phyloP scores from a whole-genome alignment of 495 filamentous ascomycete species.

The Staphylotrichum longicolle region DNA sequence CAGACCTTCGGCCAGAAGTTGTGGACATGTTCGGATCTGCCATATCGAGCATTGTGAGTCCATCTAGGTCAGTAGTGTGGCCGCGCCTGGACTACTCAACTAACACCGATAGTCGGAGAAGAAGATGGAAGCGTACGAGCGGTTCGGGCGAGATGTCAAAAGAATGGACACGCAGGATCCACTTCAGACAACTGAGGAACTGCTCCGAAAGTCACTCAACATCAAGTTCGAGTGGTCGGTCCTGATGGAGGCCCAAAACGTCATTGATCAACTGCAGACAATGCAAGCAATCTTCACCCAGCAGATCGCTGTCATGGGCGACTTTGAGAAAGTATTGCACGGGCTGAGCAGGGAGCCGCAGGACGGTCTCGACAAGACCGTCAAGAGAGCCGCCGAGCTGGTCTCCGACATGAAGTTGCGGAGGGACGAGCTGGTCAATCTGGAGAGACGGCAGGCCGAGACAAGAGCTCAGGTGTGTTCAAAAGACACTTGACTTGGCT shows the following conservation, averaged over 20 bases:
- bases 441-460: slow-evolving; percentile 27
- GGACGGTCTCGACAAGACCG: slow-evolving; percentile 11
- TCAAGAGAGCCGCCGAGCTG: slow-evolving; percentile 22
- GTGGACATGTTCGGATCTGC: slow-evolving; percentile 67
- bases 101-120: slow-evolving; percentile 21
- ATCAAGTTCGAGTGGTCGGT: slow-evolving; percentile 67
- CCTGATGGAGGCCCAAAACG: slow-evolving; percentile 63
- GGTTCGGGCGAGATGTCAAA: slow-evolving; percentile 30
- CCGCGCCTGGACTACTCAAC: not conserved
- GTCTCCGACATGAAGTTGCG: slow-evolving; percentile 30
- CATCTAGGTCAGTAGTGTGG: not conserved
- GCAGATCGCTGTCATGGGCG: slow-evolving; percentile 57
- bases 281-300: slow-evolving; percentile 69
- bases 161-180: slow-evolving; percentile 34
- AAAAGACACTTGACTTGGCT: not conserved
- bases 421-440: slow-evolving; percentile 21
- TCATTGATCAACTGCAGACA: slow-evolving; percentile 44
- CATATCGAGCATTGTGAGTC: slow-evolving; percentile 38
- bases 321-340: slow-evolving; percentile 53
- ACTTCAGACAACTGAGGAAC: slow-evolving; percentile 35
- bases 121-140: slow-evolving; percentile 31
- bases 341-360: slow-evolving; percentile 15
- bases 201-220: slow-evolving; percentile 58
- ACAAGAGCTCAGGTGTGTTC: slow-evolving; percentile 18
- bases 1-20: slow-evolving; percentile 61